Conservation (phyloP, 352 stramenopile species). For the Lagenidium giganteum region DNA sequence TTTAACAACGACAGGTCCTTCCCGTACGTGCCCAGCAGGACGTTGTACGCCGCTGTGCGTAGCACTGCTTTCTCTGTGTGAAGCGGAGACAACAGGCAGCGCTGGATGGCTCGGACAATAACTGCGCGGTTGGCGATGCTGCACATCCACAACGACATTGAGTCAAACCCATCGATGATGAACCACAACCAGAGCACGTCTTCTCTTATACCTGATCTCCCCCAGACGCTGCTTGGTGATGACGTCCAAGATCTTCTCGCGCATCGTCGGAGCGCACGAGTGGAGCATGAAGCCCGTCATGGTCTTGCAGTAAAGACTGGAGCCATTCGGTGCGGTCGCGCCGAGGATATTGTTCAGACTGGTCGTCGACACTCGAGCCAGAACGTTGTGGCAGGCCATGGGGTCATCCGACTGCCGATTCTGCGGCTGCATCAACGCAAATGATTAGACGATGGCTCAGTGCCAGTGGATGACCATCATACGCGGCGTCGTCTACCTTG, state of each 20-base stretch:
- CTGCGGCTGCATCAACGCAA: constrained; percentile 21
- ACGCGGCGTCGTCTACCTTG: constrained; percentile 12
- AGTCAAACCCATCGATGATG: background rate
- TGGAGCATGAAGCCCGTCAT: constrained; percentile 87
- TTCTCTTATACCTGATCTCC: constrained; percentile 57
- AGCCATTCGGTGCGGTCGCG: constrained; percentile 68
- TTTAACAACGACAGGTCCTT: constrained; percentile 72
- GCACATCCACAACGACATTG: too few relatives aligned
- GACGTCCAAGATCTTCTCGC: constrained; percentile 70
- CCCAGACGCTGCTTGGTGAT: constrained; percentile 53
- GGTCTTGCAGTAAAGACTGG: constrained; percentile 69
- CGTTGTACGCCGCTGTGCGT: constrained; percentile 61
- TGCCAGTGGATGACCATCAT: background rate
- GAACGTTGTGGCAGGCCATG: constrained; percentile 72
- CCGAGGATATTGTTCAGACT: constrained; percentile 78
- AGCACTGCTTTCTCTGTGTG: constrained; percentile 61
- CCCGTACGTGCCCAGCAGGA: constrained; percentile 64
- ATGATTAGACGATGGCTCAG: background rate
- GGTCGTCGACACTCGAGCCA: constrained; percentile 40
- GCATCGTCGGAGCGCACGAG: constrained; percentile 48
- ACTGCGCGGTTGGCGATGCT: constrained; percentile 69
- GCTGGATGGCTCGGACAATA: constrained; percentile 77
- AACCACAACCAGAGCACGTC: background rate
- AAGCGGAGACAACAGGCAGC: constrained; percentile 61
- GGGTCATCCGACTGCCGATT: constrained; percentile 53